Base-by-base conservation (phyloP, 176 grass and related monocot species). In the Avena eriantha region DNA sequence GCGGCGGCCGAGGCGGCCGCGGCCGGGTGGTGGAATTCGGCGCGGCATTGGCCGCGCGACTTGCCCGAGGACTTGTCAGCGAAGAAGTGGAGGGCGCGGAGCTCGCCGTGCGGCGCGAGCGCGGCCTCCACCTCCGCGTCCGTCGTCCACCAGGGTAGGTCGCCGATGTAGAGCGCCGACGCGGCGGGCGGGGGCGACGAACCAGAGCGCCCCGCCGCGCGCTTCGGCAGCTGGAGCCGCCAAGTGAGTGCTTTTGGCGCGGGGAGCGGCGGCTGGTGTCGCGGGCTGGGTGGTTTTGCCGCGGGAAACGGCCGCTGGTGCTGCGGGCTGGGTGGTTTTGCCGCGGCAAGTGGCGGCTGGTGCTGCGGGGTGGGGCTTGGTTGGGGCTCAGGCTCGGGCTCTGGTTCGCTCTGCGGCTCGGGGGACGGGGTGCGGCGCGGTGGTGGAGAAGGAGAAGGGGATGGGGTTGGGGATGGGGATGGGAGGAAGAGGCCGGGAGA, bases 131-230 rank as follows among this genome's bases (percentile, higher is more conserved):
- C 54, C 73, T 95, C 85, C 11, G 75, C 79, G 58, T 95, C 90
- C 55, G 93, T 95, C 18, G 90, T 86, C 93, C 93, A 95, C 90
- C 88, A 95, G 47, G 82, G 69, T 14, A 92, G 90, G 65, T 95
- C 93, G 49, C 90, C 80, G 45, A 92, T 78, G 82, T 90, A 95
- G 9, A 95, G 51, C 18, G 88, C 59, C 57, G 84, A 55, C 77
- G 76, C 46, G 41, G 51, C 41, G 39, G 49, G n/a, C 1, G 39
- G 31, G 10, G n/a, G 31, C 45, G 43, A 53, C 36, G 68, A 68
- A 4, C 49, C 36, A 8, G 26, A 43, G 56, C 22, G 43, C 46
- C 60, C 56, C 26, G 67, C 3, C 69, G 57, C 47, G 69, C 83
- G 47, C 69, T 54, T 72, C 56, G 46, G 72, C 46, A 3, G 72